A percentile compares a stretch with the other conserved stretches of the same genome.
phyloP scores from a whole-genome alignment of 305 asterid genomes.

The Rubia balearica region DNA sequence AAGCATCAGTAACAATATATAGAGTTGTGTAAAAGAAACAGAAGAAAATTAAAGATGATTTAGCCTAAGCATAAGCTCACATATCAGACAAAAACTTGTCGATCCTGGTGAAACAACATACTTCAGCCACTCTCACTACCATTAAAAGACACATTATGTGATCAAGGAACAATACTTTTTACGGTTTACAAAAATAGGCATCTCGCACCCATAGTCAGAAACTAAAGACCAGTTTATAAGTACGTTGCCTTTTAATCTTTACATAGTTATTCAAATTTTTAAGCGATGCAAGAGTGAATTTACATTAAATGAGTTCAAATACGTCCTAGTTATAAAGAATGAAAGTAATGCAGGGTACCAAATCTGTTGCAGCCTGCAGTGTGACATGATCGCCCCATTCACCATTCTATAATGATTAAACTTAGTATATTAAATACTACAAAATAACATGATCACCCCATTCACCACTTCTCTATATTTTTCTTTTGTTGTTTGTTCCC shows the following conservation, averaged over 20 bases:
- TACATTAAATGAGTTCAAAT: neutral
- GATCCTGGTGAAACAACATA: too few relatives aligned
- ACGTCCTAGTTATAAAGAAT: slow-evolving; percentile 8
- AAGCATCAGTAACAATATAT: neutral
- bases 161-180: too few relatives aligned
- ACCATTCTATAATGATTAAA: slow-evolving; percentile 42
- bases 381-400: slow-evolving; percentile 94
- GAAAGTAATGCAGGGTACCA: slow-evolving; percentile 34
- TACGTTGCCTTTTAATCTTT: too few relatives aligned
- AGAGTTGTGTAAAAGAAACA: too few relatives aligned
- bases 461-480: neutral
- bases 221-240: too few relatives aligned
- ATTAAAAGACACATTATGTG: too few relatives aligned
- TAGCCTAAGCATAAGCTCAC: too few relatives aligned
- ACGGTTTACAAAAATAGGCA: too few relatives aligned
- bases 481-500: neutral
- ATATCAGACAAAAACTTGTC: too few relatives aligned
- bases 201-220: too few relatives aligned
- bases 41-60: too few relatives aligned
- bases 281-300: neutral
- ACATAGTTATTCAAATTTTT: neutral
- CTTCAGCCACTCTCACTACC: too few relatives aligned
- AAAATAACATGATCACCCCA: neutral
- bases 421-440: neutral
- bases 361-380: slow-evolving; percentile 90